Conservation (phyloP, 192 early-diverging fungal genomes). For the Linderina pennispora region DNA sequence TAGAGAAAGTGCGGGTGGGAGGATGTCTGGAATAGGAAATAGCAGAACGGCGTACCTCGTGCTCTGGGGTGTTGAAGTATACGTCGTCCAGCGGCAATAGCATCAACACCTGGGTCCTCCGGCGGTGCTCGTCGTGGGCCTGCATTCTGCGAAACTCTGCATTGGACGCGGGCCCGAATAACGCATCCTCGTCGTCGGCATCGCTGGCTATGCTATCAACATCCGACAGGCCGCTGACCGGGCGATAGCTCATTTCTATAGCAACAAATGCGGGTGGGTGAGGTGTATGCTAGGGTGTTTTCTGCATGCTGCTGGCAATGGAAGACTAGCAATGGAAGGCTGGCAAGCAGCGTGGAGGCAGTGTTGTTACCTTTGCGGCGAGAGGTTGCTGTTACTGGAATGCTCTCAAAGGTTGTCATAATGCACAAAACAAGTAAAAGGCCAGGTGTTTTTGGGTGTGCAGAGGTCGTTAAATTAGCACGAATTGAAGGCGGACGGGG, state of each 20-base stretch:
- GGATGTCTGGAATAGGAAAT: too few relatives aligned
- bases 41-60: too few relatives aligned
- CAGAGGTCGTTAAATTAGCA: background rate
- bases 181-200: conserved; percentile 33
- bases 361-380: too few relatives aligned
- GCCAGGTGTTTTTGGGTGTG: background rate
- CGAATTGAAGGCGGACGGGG: background rate
- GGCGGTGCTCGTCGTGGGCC: conserved; percentile 9
- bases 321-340: too few relatives aligned
- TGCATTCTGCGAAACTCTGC: conserved; percentile 18
- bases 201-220: background rate
- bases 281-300: too few relatives aligned
- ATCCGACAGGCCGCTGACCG: too few relatives aligned
- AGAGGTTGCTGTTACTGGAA: too few relatives aligned
- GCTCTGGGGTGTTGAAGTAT: background rate
- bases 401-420: too few relatives aligned
- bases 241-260: background rate
- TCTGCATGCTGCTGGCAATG: too few relatives aligned
- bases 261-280: background rate
- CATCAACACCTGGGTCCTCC: conserved; percentile 18
- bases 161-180: conserved; percentile 29
- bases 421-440: too few relatives aligned
- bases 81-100: conserved; percentile 4
- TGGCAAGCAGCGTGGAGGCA: too few relatives aligned
- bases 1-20: background rate